Evolutionary conservation across 768 basidiomycete species (phyloP).

Genomic region (Suillus subaureus): DNA sequence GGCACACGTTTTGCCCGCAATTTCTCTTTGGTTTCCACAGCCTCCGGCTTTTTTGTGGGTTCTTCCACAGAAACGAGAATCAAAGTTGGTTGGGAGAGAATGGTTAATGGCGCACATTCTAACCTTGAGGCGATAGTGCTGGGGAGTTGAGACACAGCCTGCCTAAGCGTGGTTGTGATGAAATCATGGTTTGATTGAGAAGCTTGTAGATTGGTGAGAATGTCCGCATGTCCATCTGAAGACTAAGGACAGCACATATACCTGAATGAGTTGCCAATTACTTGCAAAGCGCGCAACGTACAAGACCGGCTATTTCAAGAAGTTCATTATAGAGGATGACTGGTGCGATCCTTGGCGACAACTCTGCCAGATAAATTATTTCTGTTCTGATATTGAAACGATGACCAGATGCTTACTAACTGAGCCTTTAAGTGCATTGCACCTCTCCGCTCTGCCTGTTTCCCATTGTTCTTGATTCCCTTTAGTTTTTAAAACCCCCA

Average conservation of each 20-base stretch:
- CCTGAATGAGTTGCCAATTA: background rate
- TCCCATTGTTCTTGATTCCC: slow-evolving; percentile 43
- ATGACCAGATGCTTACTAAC: slow-evolving; percentile 57
- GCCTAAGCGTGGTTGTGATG: slow-evolving; percentile 69
- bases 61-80: slow-evolving; percentile 27
- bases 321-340: slow-evolving; percentile 78
- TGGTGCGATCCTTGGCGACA: slow-evolving; percentile 82
- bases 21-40: slow-evolving; percentile 44
- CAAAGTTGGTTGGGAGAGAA: slow-evolving; percentile 36
- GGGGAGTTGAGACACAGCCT: slow-evolving; percentile 62
- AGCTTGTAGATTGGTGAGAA: slow-evolving; percentile 83
- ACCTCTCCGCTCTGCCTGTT: slow-evolving; percentile 53
- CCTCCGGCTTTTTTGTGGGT: slow-evolving; percentile 38
- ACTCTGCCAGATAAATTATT: slow-evolving; percentile 45
- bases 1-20: slow-evolving; percentile 71
- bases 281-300: slow-evolving; percentile 40
- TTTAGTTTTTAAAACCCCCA: background rate
- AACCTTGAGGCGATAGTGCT: slow-evolving; percentile 51
- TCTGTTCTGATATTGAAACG: slow-evolving; percentile 20
- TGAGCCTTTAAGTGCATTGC: slow-evolving; percentile 85
- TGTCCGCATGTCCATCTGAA: slow-evolving; percentile 87
- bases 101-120: slow-evolving; percentile 64
- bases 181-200: slow-evolving; percentile 85
- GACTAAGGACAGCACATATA: slow-evolving; percentile 45
- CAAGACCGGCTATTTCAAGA: slow-evolving; percentile 75